A percentile compares a stretch with the other conserved stretches of the same genome.
Conservation (phyloP, 371 early-diverging fungal species). For the Actinomortierella wolfii region DNA sequence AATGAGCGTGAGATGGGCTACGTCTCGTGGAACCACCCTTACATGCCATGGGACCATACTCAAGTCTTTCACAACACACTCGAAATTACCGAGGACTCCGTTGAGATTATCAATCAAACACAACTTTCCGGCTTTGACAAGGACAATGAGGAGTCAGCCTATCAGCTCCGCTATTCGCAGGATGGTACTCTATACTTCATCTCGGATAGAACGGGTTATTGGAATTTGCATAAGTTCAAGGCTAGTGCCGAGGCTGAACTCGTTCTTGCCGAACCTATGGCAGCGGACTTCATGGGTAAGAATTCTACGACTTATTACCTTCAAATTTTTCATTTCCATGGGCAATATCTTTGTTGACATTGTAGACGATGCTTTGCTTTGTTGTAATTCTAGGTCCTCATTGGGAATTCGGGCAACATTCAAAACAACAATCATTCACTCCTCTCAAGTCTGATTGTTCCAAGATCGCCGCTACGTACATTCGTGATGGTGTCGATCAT, state of each 20-base stretch:
- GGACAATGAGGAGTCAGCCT: constrained; percentile 53
- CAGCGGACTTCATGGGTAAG: constrained; percentile 60
- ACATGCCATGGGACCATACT: constrained; percentile 83
- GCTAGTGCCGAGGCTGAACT: constrained; percentile 34
- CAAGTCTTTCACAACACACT: constrained; percentile 55
- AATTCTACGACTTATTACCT: constrained; percentile 2
- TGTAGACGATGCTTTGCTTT: not conserved
- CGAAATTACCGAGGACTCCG: constrained; percentile 12
- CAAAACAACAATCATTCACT: constrained; percentile 24
- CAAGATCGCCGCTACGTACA: constrained; percentile 51
- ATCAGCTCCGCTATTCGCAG: constrained; percentile 53
- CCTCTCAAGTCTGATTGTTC: constrained; percentile 51
- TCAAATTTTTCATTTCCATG: too few species aligned
- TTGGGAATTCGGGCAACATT: constrained; percentile 22
- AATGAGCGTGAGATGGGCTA: constrained; percentile 56
- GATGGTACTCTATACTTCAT: constrained; percentile 67
- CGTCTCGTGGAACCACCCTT: constrained; percentile 73
- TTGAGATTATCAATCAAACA: constrained; percentile 26
- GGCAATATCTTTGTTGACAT: too few species aligned
- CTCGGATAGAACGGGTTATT: constrained; percentile 72
- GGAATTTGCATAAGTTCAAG: constrained; percentile 67
- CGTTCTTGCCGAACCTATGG: constrained; percentile 53
- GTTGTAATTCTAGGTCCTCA: constrained; percentile 31
- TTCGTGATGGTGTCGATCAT: constrained; percentile 33
- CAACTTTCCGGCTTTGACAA: constrained; percentile 53